Evolutionary conservation across 371 early-diverging fungal species (phyloP).

Genomic region (Haplosporangium sp.): DNA sequence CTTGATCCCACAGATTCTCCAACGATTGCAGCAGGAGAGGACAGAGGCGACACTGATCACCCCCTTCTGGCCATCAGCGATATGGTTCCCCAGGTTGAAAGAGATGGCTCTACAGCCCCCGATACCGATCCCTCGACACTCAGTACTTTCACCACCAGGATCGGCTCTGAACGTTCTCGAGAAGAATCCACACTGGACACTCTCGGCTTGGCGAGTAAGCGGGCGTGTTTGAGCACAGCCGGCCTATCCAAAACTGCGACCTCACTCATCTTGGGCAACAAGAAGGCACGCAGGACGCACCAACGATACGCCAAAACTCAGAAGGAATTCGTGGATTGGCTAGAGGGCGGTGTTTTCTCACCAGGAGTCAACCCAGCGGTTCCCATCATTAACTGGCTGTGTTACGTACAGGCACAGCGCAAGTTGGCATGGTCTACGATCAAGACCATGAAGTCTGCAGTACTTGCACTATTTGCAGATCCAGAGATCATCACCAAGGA

Average conservation of each 20-base stretch:
- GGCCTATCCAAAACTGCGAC: not conserved
- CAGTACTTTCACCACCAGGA: slow-evolving; percentile 12
- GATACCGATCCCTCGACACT: slow-evolving; percentile 1
- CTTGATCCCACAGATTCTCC: slow-evolving; percentile 12
- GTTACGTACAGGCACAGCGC: not conserved
- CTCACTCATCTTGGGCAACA: slow-evolving; percentile 6
- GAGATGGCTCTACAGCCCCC: not conserved
- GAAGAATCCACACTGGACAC: slow-evolving; percentile 12
- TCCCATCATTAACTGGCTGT: slow-evolving; percentile 12
- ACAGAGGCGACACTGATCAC: slow-evolving; percentile 14
- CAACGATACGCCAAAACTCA: not conserved
- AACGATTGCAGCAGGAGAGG: slow-evolving; percentile 4
- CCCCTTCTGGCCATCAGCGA: slow-evolving; percentile 22
- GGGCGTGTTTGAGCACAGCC: not conserved
- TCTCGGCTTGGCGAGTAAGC: slow-evolving; percentile 18
- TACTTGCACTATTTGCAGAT: slow-evolving; percentile 1
- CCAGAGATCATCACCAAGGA: slow-evolving; percentile 3
- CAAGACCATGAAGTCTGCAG: slow-evolving; percentile 1
- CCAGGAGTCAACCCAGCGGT: slow-evolving; percentile 4
- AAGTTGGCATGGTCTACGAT: slow-evolving; percentile 12
- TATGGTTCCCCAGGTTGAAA: slow-evolving; percentile 18
- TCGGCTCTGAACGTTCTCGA: slow-evolving; percentile 9
- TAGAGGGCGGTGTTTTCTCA: slow-evolving; percentile 1
- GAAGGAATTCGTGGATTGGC: slow-evolving; percentile 6
- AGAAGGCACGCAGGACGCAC: not conserved